These are phyloP conservation scores for Trichoderma sp. DNA, from an alignment of 2,329 filamentous ascomycete genomes.

Conservation along the genomic window DNA sequence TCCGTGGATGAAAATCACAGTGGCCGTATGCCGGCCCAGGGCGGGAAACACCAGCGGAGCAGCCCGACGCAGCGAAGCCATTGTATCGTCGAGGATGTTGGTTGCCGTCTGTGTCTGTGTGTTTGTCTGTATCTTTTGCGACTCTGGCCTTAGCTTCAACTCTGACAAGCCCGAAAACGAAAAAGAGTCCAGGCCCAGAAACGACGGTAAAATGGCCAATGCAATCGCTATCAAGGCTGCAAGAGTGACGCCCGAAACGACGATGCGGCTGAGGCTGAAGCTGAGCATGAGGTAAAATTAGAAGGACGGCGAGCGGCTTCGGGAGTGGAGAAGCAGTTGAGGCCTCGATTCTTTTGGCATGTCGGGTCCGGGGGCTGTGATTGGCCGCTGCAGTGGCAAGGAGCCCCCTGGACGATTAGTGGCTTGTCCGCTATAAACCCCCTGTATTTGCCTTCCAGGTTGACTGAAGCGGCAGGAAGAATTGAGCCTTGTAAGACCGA, in stretches of 20 bases:
- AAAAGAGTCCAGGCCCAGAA: background rate
- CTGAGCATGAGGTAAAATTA: constrained; percentile 19
- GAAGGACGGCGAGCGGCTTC: background rate
- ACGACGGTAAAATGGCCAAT: background rate
- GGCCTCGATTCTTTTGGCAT: background rate
- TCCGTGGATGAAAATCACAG: constrained; percentile 91
- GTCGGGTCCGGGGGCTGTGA: background rate
- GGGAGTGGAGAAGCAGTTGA: constrained; percentile 5
- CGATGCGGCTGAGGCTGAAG: background rate
- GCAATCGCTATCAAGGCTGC: constrained; percentile 4
- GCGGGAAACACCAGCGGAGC: constrained; percentile 72
- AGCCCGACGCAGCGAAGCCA: constrained; percentile 29
- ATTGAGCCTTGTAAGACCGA: background rate
- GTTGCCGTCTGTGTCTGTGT: background rate
- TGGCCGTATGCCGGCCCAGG: constrained; percentile 81
- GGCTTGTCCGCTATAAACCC: background rate
- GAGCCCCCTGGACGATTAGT: background rate
- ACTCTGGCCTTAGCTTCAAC: background rate
- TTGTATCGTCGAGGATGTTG: constrained; percentile 3
- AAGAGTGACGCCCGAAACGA: background rate
- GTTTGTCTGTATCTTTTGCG: background rate
- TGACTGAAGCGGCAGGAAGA: background rate
- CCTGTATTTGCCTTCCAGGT: background rate
- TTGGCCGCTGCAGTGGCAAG: background rate
- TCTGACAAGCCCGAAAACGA: background rate